Evolutionary conservation across 768 basidiomycete genomes (phyloP).

Genomic region (Mycena maculata): DNA sequence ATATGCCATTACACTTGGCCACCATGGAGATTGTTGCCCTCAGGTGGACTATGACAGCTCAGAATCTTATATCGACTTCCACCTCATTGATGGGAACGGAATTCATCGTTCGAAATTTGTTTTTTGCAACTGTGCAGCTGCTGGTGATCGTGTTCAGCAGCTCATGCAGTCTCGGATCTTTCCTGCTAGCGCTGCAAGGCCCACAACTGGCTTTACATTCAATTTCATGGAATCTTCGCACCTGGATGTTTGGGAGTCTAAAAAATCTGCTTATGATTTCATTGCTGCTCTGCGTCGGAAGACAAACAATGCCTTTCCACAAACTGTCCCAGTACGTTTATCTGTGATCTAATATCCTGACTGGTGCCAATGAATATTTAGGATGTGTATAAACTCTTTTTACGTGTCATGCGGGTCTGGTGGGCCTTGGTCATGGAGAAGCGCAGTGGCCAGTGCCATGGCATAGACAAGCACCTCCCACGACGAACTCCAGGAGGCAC

Average conservation of each 20-base stretch:
- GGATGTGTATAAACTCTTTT: background rate
- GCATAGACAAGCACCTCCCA: background rate
- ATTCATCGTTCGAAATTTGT: background rate
- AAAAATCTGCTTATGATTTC: conserved; percentile 1
- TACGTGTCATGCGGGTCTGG: background rate
- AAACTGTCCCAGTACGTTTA: background rate
- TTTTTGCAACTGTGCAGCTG: background rate
- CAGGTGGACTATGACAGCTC: background rate
- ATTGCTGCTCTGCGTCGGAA: background rate
- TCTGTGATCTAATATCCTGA: background rate
- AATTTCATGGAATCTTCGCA: background rate
- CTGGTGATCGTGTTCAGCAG: background rate
- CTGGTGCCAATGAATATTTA: background rate
- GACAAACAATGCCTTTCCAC: background rate
- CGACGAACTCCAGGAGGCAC: background rate
- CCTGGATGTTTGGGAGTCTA: background rate
- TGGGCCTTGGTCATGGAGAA: background rate
- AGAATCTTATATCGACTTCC: background rate
- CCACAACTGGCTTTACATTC: background rate
- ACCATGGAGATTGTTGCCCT: background rate
- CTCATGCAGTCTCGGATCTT: background rate
- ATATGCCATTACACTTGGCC: background rate
- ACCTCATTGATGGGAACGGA: background rate
- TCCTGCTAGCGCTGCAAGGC: background rate
- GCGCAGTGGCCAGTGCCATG: background rate